Evolutionary conservation across 306 rosid species (phyloP).

Genomic region (Cicer chorassanicum): DNA sequence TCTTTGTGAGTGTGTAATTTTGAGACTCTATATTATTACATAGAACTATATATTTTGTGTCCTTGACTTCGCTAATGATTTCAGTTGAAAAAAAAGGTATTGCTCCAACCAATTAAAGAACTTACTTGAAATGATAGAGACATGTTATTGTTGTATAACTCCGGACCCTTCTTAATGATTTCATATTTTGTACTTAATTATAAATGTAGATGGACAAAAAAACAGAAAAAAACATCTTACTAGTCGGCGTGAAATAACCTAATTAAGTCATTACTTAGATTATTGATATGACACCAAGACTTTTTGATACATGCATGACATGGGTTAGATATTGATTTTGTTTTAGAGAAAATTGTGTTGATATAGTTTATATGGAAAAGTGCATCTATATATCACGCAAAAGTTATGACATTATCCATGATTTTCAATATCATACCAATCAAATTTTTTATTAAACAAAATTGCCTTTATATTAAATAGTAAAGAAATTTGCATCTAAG

Average conservation of each 20-base stretch:
- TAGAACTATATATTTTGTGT: too few relatives aligned
- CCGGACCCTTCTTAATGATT: conserved; percentile 35
- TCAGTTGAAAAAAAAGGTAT: too few relatives aligned
- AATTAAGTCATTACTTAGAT: background rate
- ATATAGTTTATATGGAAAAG: background rate
- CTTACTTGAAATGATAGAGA: too few relatives aligned
- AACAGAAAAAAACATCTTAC: conserved; percentile 12
- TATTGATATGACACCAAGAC: conserved; percentile 34
- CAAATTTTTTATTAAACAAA: too few relatives aligned
- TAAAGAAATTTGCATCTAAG: too few relatives aligned
- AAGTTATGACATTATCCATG: conserved; percentile 25
- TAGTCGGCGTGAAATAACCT: conserved; percentile 37
- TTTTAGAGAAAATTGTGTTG: background rate
- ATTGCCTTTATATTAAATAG: too few relatives aligned
- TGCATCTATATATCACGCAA: conserved; percentile 29
- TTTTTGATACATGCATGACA: conserved; percentile 31
- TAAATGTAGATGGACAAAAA: background rate
- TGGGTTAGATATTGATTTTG: background rate
- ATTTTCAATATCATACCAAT: conserved; percentile 7
- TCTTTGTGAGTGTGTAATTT: too few relatives aligned
- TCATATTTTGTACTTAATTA: background rate
- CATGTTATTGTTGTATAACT: background rate
- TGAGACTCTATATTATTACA: too few relatives aligned
- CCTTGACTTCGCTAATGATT: too few relatives aligned
- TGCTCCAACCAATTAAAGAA: too few relatives aligned